Evolutionary conservation across 139 green algal species (phyloP).

Genomic region (Pseudopediastrum boryanum): DNA sequence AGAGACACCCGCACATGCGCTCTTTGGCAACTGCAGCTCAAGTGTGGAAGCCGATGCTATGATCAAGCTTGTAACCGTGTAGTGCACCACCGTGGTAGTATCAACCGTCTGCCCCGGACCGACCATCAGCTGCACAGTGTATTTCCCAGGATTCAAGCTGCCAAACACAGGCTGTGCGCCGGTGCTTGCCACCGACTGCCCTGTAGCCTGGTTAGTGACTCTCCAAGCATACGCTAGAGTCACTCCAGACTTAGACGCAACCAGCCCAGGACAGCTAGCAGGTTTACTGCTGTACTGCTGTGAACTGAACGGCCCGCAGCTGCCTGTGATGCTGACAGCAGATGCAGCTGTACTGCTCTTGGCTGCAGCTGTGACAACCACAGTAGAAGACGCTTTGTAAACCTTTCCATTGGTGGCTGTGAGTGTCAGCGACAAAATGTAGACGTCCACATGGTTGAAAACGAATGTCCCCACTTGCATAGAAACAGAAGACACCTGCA

Average conservation of each 20-base stretch:
- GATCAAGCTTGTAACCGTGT: not conserved
- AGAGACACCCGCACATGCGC: not conserved
- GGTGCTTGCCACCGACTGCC: not conserved
- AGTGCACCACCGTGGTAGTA: slow-evolving; percentile 9
- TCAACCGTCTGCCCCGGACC: not conserved
- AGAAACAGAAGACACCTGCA: slow-evolving; percentile 16
- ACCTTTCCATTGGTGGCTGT: not conserved
- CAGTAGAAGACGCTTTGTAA: slow-evolving; percentile 10
- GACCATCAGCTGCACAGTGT: slow-evolving; percentile 15
- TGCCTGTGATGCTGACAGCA: not conserved
- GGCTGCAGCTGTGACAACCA: slow-evolving; percentile 3
- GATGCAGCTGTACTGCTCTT: not conserved
- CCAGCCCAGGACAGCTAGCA: slow-evolving; percentile 1
- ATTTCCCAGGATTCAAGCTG: slow-evolving; percentile 5
- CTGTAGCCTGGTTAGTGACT: not conserved
- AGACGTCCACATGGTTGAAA: not conserved
- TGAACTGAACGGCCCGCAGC: slow-evolving; percentile 11
- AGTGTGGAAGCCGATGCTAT: no score
- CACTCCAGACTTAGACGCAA: not conserved
- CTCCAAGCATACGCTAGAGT: slow-evolving; percentile 5
- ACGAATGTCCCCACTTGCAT: slow-evolving; percentile 6
- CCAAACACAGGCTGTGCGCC: not conserved
- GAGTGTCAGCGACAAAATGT: not conserved
- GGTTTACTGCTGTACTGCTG: slow-evolving; percentile 9
- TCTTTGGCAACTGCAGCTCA: not conserved